Percentiles rank a stretch among this genome's conserved stretches.
phyloP scores from a whole-genome alignment of 345 rosid genomes.

The Rhizophora apiculata region DNA sequence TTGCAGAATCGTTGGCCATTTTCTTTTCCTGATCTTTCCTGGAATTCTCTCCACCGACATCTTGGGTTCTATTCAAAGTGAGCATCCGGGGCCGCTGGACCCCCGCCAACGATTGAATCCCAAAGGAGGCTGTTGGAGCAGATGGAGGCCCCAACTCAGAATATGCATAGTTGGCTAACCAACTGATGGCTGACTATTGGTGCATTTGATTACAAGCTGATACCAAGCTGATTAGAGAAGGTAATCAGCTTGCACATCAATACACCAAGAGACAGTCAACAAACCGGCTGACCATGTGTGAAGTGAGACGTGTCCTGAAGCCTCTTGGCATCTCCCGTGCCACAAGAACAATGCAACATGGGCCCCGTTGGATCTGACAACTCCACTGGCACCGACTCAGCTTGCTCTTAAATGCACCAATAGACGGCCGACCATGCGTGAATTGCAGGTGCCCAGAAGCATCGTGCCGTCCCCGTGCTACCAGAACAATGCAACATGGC shows the following conservation, averaged over 20 bases:
- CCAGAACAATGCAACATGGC: constrained; percentile 41
- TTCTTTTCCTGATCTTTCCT: neutral
- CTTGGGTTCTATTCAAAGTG: constrained; percentile 70
- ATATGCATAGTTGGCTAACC: too few relatives aligned
- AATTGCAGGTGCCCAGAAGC: constrained; percentile 74
- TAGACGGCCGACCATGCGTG: constrained; percentile 88
- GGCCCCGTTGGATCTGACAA: constrained; percentile 1
- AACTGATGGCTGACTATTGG: too few relatives aligned
- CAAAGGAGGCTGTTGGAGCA: too few relatives aligned
- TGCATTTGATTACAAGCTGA: too few relatives aligned
- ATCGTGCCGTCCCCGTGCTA: constrained; percentile 37
- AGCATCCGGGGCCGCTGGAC: constrained; percentile 21
- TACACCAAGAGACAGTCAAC: constrained; percentile 57
- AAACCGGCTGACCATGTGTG: constrained; percentile 90
- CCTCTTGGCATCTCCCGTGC: constrained; percentile 37
- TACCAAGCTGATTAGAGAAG: too few relatives aligned
- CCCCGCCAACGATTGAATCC: too few relatives aligned
- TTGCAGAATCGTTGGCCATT: neutral
- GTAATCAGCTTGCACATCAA: too few relatives aligned
- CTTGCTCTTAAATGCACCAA: constrained; percentile 82
- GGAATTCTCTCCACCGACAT: constrained; percentile 88
- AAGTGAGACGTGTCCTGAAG: constrained; percentile 76
- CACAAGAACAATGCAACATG: constrained; percentile 43
- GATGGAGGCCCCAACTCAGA: too few relatives aligned
- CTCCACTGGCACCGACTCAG: constrained; percentile 27